Evolutionary conservation across 2,329 filamentous ascomycete genomes (phyloP), one percentile per base, ranked within the genome.

Genomic region (Diaporthe sp.): DNA sequence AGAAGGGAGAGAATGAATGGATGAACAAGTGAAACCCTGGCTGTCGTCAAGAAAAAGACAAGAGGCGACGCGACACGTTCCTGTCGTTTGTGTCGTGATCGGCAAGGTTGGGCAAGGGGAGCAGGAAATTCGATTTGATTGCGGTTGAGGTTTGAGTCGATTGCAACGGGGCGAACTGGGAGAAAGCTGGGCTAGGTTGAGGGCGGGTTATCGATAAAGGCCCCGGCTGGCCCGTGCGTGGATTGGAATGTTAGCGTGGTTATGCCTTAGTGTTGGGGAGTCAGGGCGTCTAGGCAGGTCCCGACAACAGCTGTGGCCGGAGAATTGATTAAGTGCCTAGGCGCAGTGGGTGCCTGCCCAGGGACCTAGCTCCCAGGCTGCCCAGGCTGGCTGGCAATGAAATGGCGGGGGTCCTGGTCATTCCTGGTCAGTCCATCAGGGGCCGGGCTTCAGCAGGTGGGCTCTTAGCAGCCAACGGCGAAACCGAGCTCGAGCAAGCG

Each of bases 41-140:
- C 10, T 22, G 28, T 60, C 25, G 61, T 37, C 57, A 25, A 74
- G 70, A 72, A 73, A 73, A 75, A 65, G 71, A 75, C 65, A 39
- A 39, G 58, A 62, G 55, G 34, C n/a, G 49, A 51, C 44, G 57
- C n/a, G 58, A 51, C 44, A 49, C 55, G 42, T 31, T 42, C 46
- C 17, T 13, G 37, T 62, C 19, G 55, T 13, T 22, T 55, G 65
- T 55, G 55, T 58, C 22, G 65, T n/a, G 44, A 44, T 55, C 42
- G n/a, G 46, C 57, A 28, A 12, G 34, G 42, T 53, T 31, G 44
- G 31, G 22, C 53, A 53, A 34, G 25, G 46, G 39, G 42, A 60
- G 39, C 42, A 57, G 49, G 53, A 53, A 25, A 74, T 58, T 44
- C 28, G 67, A 19, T 57, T 55, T 60, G 62, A 55, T 75, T 65